Evolutionary conservation across 352 stramenopile species (phyloP).

Genomic region (Globisporangium takayamanum): DNA sequence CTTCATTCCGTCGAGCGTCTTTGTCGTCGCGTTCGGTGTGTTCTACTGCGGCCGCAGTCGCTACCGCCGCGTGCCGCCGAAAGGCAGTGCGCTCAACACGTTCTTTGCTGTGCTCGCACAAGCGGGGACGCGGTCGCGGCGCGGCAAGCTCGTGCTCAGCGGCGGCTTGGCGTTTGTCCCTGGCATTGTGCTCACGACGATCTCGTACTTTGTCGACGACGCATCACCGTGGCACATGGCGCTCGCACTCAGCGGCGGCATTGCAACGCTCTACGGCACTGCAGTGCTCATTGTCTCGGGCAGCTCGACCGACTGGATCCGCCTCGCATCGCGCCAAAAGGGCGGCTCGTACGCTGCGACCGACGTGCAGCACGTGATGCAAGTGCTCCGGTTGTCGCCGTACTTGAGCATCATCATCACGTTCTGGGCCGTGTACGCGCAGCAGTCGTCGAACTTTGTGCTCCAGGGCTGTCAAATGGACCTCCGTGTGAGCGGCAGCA

Average conservation of each 20-base stretch:
- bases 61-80: conserved; percentile 65
- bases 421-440: conserved; percentile 82
- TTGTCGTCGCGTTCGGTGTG: conserved; percentile 69
- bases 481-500: conserved; percentile 44
- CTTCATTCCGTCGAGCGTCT: conserved; percentile 74
- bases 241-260: conserved; percentile 47
- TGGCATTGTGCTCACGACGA: conserved; percentile 69
- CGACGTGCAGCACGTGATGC: conserved; percentile 64
- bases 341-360: conserved; percentile 45
- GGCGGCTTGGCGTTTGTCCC: conserved; percentile 61
- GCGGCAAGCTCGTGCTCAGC: conserved; percentile 71
- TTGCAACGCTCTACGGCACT: conserved; percentile 57
- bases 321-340: conserved; percentile 33
- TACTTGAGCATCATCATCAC: conserved; percentile 83
- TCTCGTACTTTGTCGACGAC: conserved; percentile 76
- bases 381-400: conserved; percentile 74
- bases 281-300: conserved; percentile 64
- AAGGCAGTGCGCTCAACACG: conserved; percentile 66
- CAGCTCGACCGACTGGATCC: conserved; percentile 56
- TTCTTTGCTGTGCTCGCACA: conserved; percentile 68
- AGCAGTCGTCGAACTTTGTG: conserved; percentile 83
- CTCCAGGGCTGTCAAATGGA: conserved; percentile 90
- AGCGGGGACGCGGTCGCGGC: conserved; percentile 42
- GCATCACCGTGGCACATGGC: conserved; percentile 38
- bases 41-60: conserved; percentile 67